Conservation (phyloP, 2,329 filamentous ascomycete genomes). For the Nothophaeocryptopus gaeumannii region DNA sequence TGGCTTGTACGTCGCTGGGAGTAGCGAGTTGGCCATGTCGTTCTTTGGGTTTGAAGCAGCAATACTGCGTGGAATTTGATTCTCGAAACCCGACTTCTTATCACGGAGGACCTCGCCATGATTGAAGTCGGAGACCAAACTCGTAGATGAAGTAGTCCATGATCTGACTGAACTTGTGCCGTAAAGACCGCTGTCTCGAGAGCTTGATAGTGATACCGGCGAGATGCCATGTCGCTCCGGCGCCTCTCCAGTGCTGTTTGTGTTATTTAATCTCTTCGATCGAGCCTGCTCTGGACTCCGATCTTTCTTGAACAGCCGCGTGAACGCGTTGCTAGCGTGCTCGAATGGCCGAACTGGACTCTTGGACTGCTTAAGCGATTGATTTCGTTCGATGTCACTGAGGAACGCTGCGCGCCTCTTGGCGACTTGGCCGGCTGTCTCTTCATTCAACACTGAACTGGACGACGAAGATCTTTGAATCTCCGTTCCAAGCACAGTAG, state of each 20-base stretch:
- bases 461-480: constrained; percentile 5
- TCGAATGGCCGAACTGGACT: constrained; percentile 39
- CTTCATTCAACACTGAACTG: constrained; percentile 6
- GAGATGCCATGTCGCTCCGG: constrained; percentile 11
- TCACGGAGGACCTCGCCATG: constrained; percentile 1
- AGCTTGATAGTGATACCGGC: constrained; percentile 11
- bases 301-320: constrained; percentile 36
- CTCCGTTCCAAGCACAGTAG: too few relatives aligned
- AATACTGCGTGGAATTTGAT: too few relatives aligned
- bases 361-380: constrained; percentile 31
- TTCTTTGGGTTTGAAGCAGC: too few relatives aligned
- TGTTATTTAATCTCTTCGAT: constrained; percentile 16
- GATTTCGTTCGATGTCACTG: constrained; percentile 29
- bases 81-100: too few relatives aligned
- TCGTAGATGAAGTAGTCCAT: constrained; percentile 7
- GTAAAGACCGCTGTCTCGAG: constrained; percentile 5
- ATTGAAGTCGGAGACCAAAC: constrained; percentile 3
- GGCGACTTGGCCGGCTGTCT: constrained; percentile 15
- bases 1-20: constrained; percentile 7
- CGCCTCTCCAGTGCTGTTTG: neutral
- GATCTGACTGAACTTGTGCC: constrained; percentile 7
- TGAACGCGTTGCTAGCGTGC: constrained; percentile 39
- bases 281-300: constrained; percentile 22
- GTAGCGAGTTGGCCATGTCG: too few relatives aligned
- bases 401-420: constrained; percentile 33